Evolutionary conservation across 192 early-diverging fungal species (phyloP).

Genomic region (Rhizoclosmatium globosum): DNA sequence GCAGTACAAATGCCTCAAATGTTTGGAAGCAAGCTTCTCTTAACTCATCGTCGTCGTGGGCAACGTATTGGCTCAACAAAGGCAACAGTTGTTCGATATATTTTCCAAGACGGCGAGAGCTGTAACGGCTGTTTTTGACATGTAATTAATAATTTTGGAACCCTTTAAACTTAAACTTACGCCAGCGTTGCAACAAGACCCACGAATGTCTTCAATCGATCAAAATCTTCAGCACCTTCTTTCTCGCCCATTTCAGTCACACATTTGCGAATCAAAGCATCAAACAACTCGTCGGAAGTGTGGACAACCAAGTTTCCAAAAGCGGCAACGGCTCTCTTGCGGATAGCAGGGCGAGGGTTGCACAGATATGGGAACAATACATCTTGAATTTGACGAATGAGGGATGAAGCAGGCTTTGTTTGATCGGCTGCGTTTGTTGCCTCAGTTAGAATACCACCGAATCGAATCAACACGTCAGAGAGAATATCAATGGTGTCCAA

Average conservation of each 20-base stretch:
- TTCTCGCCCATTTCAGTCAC: slow-evolving; percentile 62
- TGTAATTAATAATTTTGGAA: neutral
- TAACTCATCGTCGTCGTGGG: slow-evolving; percentile 79
- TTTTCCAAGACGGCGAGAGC: slow-evolving; percentile 70
- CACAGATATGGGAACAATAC: slow-evolving; percentile 72
- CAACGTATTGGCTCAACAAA: slow-evolving; percentile 64
- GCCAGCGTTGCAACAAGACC: slow-evolving; percentile 77
- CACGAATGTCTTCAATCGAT: slow-evolving; percentile 78
- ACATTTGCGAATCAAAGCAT: slow-evolving; percentile 64
- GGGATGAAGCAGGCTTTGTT: slow-evolving; percentile 33
- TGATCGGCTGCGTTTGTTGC: slow-evolving; percentile 1
- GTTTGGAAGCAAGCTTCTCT: slow-evolving; percentile 84
- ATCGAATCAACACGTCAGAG: slow-evolving; percentile 73
- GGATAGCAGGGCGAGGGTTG: slow-evolving; percentile 75
- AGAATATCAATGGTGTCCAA: slow-evolving; percentile 81
- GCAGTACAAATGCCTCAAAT: slow-evolving; percentile 77
- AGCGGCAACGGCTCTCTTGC: slow-evolving; percentile 79
- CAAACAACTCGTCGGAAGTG: slow-evolving; percentile 75
- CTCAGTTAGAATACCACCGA: slow-evolving; percentile 66
- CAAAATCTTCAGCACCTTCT: slow-evolving; percentile 59
- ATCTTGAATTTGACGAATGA: slow-evolving; percentile 68
- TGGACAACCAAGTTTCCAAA: slow-evolving; percentile 74
- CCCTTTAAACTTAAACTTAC: slow-evolving; percentile 42
- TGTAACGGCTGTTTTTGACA: slow-evolving; percentile 69
- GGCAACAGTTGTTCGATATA: slow-evolving; percentile 70